A percentile compares a stretch with the other conserved stretches of the same genome.
These are phyloP conservation scores for Myriosclerotinia curreyana DNA, from an alignment of 2,329 filamentous ascomycete genomes.

Conservation along the genomic window DNA sequence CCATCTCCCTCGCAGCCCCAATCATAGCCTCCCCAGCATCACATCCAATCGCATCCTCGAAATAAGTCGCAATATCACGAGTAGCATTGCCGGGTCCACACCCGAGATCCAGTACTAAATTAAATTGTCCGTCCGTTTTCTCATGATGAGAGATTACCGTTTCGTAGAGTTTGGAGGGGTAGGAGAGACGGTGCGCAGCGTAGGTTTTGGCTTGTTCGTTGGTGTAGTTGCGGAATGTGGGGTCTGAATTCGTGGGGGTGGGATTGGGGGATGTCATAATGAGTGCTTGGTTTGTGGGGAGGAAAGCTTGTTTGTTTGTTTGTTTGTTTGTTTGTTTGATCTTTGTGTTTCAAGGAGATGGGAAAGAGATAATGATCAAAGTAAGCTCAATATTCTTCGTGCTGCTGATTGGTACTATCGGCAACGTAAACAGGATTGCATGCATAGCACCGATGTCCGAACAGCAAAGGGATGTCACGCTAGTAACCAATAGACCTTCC, in stretches of 20 bases:
- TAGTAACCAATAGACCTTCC: neutral
- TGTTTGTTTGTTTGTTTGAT: too few relatives aligned
- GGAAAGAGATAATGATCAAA: neutral
- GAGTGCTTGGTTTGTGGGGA: neutral
- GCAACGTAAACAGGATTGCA: neutral
- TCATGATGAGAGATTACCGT: constrained; percentile 32
- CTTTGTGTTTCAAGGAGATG: neutral
- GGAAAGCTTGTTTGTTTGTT: neutral
- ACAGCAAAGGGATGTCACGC: neutral
- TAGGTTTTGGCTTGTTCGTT: constrained; percentile 34
- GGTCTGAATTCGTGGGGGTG: constrained; percentile 24
- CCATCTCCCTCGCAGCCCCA: constrained; percentile 28
- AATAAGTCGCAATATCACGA: constrained; percentile 32
- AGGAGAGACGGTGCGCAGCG: constrained; percentile 30
- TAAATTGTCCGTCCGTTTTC: constrained; percentile 28
- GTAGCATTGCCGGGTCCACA: constrained; percentile 39
- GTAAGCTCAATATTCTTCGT: neutral
- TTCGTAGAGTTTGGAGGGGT: constrained; percentile 29
- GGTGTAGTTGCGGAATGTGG: constrained; percentile 36
- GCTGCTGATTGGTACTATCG: neutral
- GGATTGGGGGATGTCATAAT: constrained; percentile 7
- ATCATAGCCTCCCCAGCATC: constrained; percentile 39
- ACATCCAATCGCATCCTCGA: constrained; percentile 33
- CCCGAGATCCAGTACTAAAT: constrained; percentile 36
- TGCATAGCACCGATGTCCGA: neutral